These are phyloP conservation scores for Pyrenula aspistea DNA, from an alignment of 495 filamentous ascomycete genomes.

Conservation along the genomic window DNA sequence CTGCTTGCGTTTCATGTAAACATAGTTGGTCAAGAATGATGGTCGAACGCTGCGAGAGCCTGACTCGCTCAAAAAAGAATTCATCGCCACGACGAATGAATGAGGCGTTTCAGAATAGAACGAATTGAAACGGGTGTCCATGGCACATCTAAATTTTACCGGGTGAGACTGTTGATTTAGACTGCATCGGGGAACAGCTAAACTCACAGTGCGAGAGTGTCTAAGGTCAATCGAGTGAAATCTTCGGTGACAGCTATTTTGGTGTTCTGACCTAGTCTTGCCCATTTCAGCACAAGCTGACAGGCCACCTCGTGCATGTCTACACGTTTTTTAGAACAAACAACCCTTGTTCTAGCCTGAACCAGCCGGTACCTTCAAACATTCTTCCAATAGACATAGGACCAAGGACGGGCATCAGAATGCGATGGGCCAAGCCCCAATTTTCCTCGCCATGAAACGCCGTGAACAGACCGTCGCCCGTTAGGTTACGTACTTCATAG, in stretches of 20 bases:
- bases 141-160: constrained; percentile 22
- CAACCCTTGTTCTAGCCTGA: background rate
- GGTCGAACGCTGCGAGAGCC: constrained; percentile 39
- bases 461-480: constrained; percentile 60
- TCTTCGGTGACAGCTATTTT: constrained; percentile 52
- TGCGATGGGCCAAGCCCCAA: constrained; percentile 62
- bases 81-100: constrained; percentile 58
- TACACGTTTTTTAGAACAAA: background rate
- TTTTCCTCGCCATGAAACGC: constrained; percentile 47
- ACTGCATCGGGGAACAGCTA: background rate
- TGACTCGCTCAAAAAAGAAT: constrained; percentile 41
- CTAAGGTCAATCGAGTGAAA: constrained; percentile 63
- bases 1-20: constrained; percentile 30
- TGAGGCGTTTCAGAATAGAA: constrained; percentile 57
- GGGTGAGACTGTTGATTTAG: background rate
- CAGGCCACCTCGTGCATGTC: constrained; percentile 53
- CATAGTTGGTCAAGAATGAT: constrained; percentile 34
- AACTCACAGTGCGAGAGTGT: constrained; percentile 55
- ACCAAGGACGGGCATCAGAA: constrained; percentile 55
- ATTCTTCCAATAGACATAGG: constrained; percentile 55
- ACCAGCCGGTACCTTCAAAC: constrained; percentile 36
- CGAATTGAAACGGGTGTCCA: constrained; percentile 69
- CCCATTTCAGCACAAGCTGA: constrained; percentile 65
- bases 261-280: constrained; percentile 44
- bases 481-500: constrained; percentile 41